These are phyloP conservation scores for Lycium ferocissimum DNA, from an alignment of 257 asterid genomes.

Conservation along the genomic window DNA sequence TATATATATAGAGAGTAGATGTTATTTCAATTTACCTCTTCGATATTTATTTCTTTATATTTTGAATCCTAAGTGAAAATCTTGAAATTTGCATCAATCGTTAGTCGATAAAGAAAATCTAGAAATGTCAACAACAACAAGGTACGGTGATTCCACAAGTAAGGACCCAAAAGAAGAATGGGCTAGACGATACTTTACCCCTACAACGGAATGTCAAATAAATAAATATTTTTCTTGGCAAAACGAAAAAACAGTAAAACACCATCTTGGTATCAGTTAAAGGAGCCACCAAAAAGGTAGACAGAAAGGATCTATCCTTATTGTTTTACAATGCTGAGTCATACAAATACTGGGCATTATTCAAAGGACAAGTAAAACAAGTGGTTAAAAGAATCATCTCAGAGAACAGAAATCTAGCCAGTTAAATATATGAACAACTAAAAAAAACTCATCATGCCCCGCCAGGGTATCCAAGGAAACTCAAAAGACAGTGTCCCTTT, in stretches of 20 bases:
- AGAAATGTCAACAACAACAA: not conserved
- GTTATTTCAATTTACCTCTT: no score
- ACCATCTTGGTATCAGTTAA: constrained; percentile 69
- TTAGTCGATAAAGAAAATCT: not conserved
- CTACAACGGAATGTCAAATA: constrained; percentile 29
- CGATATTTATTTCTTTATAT: no score
- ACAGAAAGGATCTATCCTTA: constrained; percentile 74
- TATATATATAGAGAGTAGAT: no score
- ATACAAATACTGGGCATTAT: not conserved
- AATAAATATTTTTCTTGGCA: constrained; percentile 31
- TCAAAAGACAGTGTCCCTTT: constrained; percentile 49
- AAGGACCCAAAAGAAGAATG: no score
- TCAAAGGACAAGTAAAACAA: constrained; percentile 33
- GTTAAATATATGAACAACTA: constrained; percentile 38
- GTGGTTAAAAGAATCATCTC: constrained; percentile 48
- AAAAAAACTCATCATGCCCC: not conserved
- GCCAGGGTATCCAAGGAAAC: constrained; percentile 51
- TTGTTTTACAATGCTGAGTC: constrained; percentile 40
- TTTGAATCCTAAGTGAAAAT: no score
- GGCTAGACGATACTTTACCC: no score
- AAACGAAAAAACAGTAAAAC: constrained; percentile 64
- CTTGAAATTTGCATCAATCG: no score
- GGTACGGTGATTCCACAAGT: not conserved
- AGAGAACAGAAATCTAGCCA: constrained; percentile 37
- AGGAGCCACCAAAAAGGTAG: constrained; percentile 65